Conservation (phyloP, 2,329 filamentous ascomycete genomes). For the Trichocomaceae sp. region DNA sequence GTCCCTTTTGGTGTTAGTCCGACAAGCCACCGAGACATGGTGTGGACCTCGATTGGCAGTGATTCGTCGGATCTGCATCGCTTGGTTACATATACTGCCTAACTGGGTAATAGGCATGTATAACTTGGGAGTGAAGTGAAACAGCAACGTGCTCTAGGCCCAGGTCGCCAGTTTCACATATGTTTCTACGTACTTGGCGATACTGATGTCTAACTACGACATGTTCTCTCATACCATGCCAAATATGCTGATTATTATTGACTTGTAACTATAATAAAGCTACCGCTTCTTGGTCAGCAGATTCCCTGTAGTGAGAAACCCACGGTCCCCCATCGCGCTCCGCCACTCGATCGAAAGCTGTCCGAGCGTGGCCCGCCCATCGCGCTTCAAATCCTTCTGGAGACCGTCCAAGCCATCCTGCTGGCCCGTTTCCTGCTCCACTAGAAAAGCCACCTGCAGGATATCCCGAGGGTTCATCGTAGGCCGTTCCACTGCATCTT, state of each 20-base stretch:
- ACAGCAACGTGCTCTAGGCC: too few species aligned
- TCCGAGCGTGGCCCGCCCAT: constrained; percentile 60
- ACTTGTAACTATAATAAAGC: too few species aligned
- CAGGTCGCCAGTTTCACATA: too few species aligned
- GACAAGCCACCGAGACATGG: neutral
- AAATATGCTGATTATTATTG: too few species aligned
- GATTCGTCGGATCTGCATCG: constrained; percentile 3
- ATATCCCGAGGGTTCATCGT: constrained; percentile 57
- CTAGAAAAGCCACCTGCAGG: constrained; percentile 58
- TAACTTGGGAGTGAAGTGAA: too few species aligned
- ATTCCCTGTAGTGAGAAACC: constrained; percentile 81
- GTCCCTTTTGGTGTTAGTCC: neutral
- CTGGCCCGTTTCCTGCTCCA: constrained; percentile 49
- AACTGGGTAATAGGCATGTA: too few species aligned
- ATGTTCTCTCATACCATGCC: too few species aligned
- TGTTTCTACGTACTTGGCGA: too few species aligned
- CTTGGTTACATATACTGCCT: too few species aligned
- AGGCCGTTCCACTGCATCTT: constrained; percentile 31
- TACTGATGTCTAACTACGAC: too few species aligned
- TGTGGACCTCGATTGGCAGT: neutral
- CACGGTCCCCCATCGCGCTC: constrained; percentile 80
- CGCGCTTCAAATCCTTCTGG: constrained; percentile 43
- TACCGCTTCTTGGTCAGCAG: constrained; percentile 45
- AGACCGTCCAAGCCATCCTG: constrained; percentile 46
- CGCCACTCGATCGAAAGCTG: constrained; percentile 83